Base-by-base conservation (phyloP, 2,329 filamentous ascomycete species). In the Aspergillus versicolor region DNA sequence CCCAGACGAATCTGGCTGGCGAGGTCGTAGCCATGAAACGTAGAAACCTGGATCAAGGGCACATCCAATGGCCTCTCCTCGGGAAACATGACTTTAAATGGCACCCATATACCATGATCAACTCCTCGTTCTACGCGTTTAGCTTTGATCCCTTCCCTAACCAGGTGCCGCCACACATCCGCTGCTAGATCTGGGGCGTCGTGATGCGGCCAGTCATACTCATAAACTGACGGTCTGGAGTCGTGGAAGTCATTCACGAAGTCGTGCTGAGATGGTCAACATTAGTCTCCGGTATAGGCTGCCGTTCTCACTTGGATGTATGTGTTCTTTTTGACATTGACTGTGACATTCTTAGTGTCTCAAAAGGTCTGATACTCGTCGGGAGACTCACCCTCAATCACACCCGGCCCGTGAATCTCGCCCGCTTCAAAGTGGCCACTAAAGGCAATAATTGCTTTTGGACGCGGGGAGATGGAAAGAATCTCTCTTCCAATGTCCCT, bases 221-320 rank as follows among this genome's bases (percentile, higher is more conserved):
- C 37, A 37, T 41, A 50, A n/a, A 41, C 37, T 2, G n/a, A 50
- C 1, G 47, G 47, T 3, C 15, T 40, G 2, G 47, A 27, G 47
- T 50, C 37, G 8, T 50, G 47, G 37, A 50, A 50, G 47, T 50
- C 37, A 22, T 50, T 50, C 22, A 50, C 47, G 7, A 41, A 50
- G 37, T 50, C 47, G 21, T 50, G 47, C 37, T 41, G 7, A 9
- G 24, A 27, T 27, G 24, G 24, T 27, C 24, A 27, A 27, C 8
- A 27, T 1, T 8, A 1, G 3, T 27, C 2, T 2, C 1, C 8
- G 9, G 3, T 3, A 9, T 2, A 8, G 1, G 3, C 7, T 27
- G 7, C 7, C 3, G 7, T 9, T 27, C 24, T 27, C 8, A 27
- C 24, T 8, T 27, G 24, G 3, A 27, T 27, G 3, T 27, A 27